Conservation (phyloP, 148 eudicot genomes). For the Cornus suecica region DNA sequence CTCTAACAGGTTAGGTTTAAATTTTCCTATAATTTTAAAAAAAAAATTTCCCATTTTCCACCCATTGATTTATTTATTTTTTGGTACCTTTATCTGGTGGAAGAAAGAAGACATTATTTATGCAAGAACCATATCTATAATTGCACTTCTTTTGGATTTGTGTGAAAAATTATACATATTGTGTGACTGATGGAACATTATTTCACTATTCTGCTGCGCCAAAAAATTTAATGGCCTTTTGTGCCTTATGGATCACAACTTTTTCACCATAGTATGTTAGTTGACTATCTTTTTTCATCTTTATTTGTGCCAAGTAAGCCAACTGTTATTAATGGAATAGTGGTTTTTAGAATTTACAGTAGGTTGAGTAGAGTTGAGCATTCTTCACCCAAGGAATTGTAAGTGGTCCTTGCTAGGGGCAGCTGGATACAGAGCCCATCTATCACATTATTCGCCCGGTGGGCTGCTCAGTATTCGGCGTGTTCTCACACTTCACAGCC, state of each 20-base stretch:
- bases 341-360: no score
- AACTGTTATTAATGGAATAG: no score
- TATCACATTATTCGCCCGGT: no score
- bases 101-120: background rate
- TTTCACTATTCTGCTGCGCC: background rate
- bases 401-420: no score
- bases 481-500: no score
- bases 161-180: background rate
- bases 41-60: background rate
- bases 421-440: no score
- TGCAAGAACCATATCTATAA: background rate
- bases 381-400: no score
- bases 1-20: constrained; percentile 56
- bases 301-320: background rate
- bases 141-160: background rate
- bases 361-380: no score
- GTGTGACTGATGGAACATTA: background rate
- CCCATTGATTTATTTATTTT: background rate
- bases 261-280: background rate
- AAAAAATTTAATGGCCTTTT: background rate
- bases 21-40: background rate
- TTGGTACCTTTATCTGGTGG: background rate
- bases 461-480: no score
- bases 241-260: background rate
- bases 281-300: background rate